Percentiles rank a stretch among this genome's conserved stretches.
These are phyloP conservation scores for Lithohypha guttulata DNA, from an alignment of 2,329 filamentous ascomycete genomes.

Conservation along the genomic window DNA sequence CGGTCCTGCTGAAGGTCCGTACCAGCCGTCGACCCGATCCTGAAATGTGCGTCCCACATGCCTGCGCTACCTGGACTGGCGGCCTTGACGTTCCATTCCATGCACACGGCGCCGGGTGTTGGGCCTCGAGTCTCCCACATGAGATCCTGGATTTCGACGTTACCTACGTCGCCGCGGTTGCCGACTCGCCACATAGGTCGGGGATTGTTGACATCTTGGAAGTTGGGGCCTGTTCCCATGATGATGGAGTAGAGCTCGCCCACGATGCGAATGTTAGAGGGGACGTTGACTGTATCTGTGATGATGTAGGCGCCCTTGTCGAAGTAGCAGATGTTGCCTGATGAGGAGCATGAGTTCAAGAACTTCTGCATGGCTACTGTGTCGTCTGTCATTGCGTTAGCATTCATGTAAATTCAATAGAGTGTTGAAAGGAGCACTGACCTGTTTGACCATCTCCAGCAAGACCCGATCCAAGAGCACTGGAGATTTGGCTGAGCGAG, in stretches of 20 bases:
- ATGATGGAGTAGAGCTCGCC: constrained; percentile 41
- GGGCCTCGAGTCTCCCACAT: constrained; percentile 27
- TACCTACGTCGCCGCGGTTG: constrained; percentile 24
- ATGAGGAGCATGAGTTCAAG: constrained; percentile 40
- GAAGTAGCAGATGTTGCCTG: constrained; percentile 56
- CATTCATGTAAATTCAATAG: neutral
- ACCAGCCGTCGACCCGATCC: constrained; percentile 30
- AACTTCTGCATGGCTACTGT: constrained; percentile 48
- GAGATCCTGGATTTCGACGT: constrained; percentile 30
- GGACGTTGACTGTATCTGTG: constrained; percentile 58
- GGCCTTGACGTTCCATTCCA: constrained; percentile 30
- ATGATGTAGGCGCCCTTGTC: constrained; percentile 65
- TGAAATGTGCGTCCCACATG: constrained; percentile 29
- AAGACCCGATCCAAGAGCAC: constrained; percentile 33
- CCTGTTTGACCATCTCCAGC: constrained; percentile 46
- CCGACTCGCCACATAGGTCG: constrained; percentile 24
- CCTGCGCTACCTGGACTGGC: constrained; percentile 32
- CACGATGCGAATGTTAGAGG: constrained; percentile 46
- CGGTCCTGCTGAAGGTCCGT: constrained; percentile 24
- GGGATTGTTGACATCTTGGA: constrained; percentile 22
- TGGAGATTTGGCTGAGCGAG: constrained; percentile 31
- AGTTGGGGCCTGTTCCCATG: constrained; percentile 25
- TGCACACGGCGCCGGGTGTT: constrained; percentile 28
- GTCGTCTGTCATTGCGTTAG: constrained; percentile 35
- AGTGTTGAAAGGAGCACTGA: constrained; percentile 9